Base-by-base conservation (phyloP, 2,329 filamentous ascomycete genomes). In the Cryoendolithus antarcticus region DNA sequence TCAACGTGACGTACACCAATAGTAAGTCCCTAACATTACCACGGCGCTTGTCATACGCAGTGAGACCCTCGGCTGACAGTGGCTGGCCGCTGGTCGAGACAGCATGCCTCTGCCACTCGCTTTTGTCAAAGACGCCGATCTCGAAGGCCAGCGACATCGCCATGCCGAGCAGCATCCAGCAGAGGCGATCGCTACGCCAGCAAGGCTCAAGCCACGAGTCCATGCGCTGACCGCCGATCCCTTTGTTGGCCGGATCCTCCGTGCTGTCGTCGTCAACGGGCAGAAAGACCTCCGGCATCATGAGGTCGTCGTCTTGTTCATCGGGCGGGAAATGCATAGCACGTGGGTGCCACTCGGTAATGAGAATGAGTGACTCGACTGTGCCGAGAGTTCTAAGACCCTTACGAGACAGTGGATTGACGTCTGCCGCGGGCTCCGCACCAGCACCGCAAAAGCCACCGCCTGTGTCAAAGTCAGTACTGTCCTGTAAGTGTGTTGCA, bases 201-300 rank as follows among this genome's bases (percentile, higher is more conserved):
- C 86, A 89, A 2, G 91, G 91, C 59, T 98, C 91, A 3, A 96
- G 75, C 86, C 91, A 96, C 58, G 86, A 89, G 56, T 94, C 86
- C 47, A 95, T 91, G 21, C 86, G 71, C 58, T 83, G 80, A 7
- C 85, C 86, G 33, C 86, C 84, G 12, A 86, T 73, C n/a, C 76
- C 75, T 24, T 72, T 72, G 31, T 57, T 52, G 36, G 56, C 51
- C 9, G 70, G 64, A 15, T 66, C 63, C 19, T 77, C 71, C 37
- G 74, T 74, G 30, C 69, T 68, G 4, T 80, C 74, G 11, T 80
- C 81, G 11, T 51, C 47, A 8, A 46, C 47, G 35, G 81, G 76
- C 2, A 76, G 78, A 1, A 76, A 73, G 47, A 91, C 82, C 11
- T 84, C 80, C 1, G 84, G 81, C 3, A 74, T 64, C 45, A 80